phyloP scores from a whole-genome alignment of 371 early-diverging fungal species.

The Mortierella sp. region DNA sequence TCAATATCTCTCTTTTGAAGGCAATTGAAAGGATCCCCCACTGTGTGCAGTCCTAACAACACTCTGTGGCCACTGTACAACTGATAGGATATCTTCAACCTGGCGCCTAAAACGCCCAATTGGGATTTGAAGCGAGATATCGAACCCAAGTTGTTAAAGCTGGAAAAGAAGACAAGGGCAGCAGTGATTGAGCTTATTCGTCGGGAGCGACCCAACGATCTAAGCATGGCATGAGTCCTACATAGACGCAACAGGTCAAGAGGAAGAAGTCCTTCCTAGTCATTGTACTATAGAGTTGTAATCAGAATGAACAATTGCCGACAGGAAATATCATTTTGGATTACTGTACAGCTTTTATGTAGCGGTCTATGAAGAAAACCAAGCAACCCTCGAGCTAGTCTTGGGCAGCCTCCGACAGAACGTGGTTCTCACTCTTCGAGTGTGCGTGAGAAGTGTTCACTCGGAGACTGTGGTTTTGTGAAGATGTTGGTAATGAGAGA shows the following conservation, averaged over 20 bases:
- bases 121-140: conserved; percentile 92
- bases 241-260: too few relatives aligned
- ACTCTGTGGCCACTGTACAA: too few relatives aligned
- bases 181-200: conserved; percentile 85
- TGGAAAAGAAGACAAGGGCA: conserved; percentile 77
- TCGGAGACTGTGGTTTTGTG: too few relatives aligned
- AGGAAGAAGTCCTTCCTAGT: not conserved
- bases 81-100: conserved; percentile 75
- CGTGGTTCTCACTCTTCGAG: too few relatives aligned
- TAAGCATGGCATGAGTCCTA: conserved; percentile 35
- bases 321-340: too few relatives aligned
- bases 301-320: conserved; percentile 16
- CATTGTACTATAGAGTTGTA: not conserved
- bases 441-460: too few relatives aligned
- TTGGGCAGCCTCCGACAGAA: too few relatives aligned
- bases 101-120: conserved; percentile 88
- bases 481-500: too few relatives aligned
- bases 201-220: conserved; percentile 47
- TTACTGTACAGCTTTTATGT: not conserved
- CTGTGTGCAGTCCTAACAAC: too few relatives aligned
- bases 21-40: too few relatives aligned
- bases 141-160: conserved; percentile 74
- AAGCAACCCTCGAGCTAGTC: too few relatives aligned
- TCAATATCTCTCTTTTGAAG: not conserved
- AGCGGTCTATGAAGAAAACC: too few relatives aligned